Conservation (phyloP, 2,329 filamentous ascomycete species). For the Monilinia laxa region DNA sequence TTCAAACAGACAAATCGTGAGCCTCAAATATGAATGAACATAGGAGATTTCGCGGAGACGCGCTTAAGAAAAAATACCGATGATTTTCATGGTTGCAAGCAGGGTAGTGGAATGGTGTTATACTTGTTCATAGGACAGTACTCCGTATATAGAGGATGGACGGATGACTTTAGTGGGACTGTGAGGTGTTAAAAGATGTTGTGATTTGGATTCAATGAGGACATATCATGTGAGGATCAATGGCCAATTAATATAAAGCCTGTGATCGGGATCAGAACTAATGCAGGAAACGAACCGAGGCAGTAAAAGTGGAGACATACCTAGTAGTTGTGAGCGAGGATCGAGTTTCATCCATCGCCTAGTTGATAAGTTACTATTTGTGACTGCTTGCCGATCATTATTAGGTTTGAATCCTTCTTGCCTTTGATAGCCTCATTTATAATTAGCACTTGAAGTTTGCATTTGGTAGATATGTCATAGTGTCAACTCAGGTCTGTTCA, state of each 20-base stretch:
- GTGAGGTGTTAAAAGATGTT: neutral
- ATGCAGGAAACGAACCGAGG: neutral
- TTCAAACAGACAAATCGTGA: too few species aligned
- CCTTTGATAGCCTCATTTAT: neutral
- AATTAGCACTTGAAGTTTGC: neutral
- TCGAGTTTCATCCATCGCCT: neutral
- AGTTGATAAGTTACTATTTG: neutral
- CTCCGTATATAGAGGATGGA: neutral
- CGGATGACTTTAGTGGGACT: neutral
- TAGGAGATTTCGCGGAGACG: too few species aligned
- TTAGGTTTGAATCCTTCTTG: neutral
- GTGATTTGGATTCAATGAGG: neutral
- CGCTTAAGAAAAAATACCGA: too few species aligned
- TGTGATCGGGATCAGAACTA: neutral
- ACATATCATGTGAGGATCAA: neutral
- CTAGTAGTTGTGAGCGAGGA: neutral
- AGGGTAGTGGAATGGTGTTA: neutral
- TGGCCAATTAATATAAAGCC: neutral
- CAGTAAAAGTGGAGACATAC: neutral
- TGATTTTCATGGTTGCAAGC: too few species aligned
- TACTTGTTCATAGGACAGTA: neutral
- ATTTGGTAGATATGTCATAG: neutral
- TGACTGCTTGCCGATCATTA: neutral
- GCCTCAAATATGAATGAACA: too few species aligned
- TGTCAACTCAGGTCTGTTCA: neutral